These are phyloP conservation scores for Silene uniflora DNA, from an alignment of 148 eudicot species.

Conservation along the genomic window DNA sequence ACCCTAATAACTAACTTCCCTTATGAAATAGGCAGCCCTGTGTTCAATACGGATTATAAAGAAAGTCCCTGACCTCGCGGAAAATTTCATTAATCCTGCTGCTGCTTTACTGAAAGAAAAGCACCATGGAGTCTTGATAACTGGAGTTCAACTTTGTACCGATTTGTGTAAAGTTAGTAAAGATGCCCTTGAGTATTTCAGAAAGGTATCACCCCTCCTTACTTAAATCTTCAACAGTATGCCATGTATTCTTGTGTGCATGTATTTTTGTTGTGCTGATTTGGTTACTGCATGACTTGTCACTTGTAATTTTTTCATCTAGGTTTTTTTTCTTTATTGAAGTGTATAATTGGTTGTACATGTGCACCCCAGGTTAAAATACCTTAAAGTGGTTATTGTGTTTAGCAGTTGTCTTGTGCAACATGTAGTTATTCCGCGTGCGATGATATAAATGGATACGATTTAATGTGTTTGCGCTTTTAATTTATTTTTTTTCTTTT, in stretches of 20 bases:
- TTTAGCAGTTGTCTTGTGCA: not conserved
- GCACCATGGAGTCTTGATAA: constrained; percentile 92
- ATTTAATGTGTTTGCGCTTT: not conserved
- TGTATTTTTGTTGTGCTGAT: constrained; percentile 1
- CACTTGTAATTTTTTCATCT: not conserved
- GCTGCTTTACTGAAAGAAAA: constrained; percentile 87
- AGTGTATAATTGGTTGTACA: not conserved
- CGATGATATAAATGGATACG: not conserved
- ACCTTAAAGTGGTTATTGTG: not conserved
- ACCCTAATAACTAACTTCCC: constrained; percentile 6
- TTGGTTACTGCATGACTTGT: not conserved
- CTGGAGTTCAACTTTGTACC: constrained; percentile 87
- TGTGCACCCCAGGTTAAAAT: not conserved
- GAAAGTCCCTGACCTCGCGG: constrained; percentile 98
- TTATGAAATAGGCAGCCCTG: constrained; percentile 79
- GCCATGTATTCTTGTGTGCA: not conserved
- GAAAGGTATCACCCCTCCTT: constrained; percentile 55
- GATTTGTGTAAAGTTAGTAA: constrained; percentile 74
- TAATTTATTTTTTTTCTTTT: not conserved
- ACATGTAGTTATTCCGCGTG: not conserved
- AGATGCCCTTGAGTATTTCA: constrained; percentile 90
- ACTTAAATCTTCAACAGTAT: not conserved
- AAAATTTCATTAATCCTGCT: constrained; percentile 82
- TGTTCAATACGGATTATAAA: constrained; percentile 89
- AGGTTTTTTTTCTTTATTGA: not conserved